phyloP scores from a whole-genome alignment of 305 asterid genomes.

The Stenogyne calaminthoides region DNA sequence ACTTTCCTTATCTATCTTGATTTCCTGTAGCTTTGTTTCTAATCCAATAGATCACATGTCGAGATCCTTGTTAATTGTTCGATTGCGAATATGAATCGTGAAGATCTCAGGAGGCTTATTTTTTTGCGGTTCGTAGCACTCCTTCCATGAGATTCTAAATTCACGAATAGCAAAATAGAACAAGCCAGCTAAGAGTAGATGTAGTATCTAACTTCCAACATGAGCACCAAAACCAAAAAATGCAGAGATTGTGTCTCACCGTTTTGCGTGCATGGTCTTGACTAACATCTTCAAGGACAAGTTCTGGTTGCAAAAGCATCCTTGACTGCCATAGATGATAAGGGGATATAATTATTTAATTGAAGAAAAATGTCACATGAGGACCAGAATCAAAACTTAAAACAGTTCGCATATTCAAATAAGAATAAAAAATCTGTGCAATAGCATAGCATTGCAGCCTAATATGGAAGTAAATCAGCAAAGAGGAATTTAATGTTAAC shows the following conservation, averaged over 20 bases:
- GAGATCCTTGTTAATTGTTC: background rate
- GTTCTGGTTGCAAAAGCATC: constrained; percentile 92
- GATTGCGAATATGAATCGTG: background rate
- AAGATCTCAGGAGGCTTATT: background rate
- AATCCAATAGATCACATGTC: background rate
- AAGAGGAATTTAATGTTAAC: constrained; percentile 35
- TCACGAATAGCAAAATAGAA: constrained; percentile 2
- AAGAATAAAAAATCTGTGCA: constrained; percentile 17
- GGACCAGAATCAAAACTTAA: constrained; percentile 17
- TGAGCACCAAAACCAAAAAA: constrained; percentile 13
- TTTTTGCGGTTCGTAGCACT: background rate
- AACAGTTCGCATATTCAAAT: constrained; percentile 16
- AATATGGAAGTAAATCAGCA: constrained; percentile 18
- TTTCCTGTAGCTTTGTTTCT: background rate
- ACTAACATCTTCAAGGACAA: constrained; percentile 96
- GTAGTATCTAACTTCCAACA: constrained; percentile 8
- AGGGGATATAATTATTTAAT: constrained; percentile 10
- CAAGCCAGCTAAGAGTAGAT: constrained; percentile 2
- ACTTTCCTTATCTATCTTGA: too few species aligned
- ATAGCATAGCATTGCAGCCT: constrained; percentile 2
- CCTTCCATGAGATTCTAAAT: background rate
- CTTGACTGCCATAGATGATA: constrained; percentile 69
- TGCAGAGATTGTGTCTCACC: constrained; percentile 48
- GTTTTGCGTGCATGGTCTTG: constrained; percentile 99
- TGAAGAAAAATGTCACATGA: constrained; percentile 4